Evolutionary conservation across 441 rosid genomes (phyloP).

Genomic region (Populus tomentosa): DNA sequence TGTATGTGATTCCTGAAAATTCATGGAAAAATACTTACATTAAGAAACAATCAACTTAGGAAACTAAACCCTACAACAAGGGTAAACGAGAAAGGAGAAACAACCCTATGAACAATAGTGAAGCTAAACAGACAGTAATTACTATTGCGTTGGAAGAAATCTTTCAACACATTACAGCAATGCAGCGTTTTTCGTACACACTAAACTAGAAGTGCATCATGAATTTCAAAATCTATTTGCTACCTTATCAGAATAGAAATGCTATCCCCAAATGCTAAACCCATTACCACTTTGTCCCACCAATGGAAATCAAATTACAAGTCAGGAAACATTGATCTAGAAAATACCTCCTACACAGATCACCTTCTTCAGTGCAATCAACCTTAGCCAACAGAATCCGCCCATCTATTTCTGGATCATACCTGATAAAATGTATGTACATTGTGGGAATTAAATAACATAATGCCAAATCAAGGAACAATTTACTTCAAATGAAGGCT

Average conservation of each 20-base stretch:
- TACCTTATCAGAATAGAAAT: constrained; percentile 1
- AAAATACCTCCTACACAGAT: constrained; percentile 75
- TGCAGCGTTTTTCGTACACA: background rate
- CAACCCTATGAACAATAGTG: background rate
- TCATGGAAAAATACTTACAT: constrained; percentile 10
- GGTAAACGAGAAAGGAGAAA: background rate
- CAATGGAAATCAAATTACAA: constrained; percentile 11
- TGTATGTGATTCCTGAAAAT: constrained; percentile 86
- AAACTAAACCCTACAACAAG: background rate
- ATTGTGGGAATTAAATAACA: constrained; percentile 19
- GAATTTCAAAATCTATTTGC: constrained; percentile 8
- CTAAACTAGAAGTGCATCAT: background rate
- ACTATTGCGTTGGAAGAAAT: background rate
- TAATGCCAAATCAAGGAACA: background rate
- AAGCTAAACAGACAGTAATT: background rate
- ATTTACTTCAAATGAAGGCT: background rate
- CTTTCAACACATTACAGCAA: background rate
- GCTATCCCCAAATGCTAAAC: background rate
- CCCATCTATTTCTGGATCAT: constrained; percentile 89
- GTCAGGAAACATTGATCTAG: constrained; percentile 11
- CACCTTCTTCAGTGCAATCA: constrained; percentile 76
- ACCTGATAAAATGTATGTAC: constrained; percentile 40
- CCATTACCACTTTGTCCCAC: background rate
- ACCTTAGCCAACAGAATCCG: constrained; percentile 88
- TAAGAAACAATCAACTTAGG: background rate